Evolutionary conservation across 176 grass and related monocot genomes (phyloP).

Genomic region (Elaeis guineensis): DNA sequence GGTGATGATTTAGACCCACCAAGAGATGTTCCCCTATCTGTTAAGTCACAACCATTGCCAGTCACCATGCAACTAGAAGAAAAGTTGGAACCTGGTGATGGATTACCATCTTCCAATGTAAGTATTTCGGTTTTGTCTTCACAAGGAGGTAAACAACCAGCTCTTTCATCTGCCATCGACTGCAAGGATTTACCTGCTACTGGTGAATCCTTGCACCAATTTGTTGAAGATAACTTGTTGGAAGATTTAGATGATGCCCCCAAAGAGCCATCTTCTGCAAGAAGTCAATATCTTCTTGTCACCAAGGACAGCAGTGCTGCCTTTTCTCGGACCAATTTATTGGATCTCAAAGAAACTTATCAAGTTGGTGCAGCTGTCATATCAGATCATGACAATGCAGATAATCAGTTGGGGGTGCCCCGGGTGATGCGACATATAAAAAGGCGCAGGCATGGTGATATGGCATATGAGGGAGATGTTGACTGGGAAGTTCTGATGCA

Average conservation of each 20-base stretch:
- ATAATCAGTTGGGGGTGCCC: constrained; percentile 38
- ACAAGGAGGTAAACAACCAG: not conserved
- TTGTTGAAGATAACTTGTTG: not conserved
- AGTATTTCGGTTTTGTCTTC: not conserved
- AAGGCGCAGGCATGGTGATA: constrained; percentile 77
- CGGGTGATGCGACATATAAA: constrained; percentile 36
- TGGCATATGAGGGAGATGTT: constrained; percentile 87
- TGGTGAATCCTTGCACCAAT: not conserved
- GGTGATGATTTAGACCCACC: not conserved
- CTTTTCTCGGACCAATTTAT: constrained; percentile 12
- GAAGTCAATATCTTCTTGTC: not conserved
- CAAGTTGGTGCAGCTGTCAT: constrained; percentile 22
- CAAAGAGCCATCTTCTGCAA: constrained; percentile 29
- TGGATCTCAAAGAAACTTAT: constrained; percentile 33
- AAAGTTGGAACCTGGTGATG: not conserved
- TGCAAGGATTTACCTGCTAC: not conserved
- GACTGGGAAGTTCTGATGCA: constrained; percentile 87
- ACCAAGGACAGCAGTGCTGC: not conserved
- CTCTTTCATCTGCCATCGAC: not conserved
- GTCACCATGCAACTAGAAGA: not conserved
- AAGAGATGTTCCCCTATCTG: not conserved
- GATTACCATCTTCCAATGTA: not conserved
- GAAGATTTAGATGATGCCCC: constrained; percentile 5
- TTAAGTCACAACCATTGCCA: not conserved
- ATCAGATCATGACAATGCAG: constrained; percentile 27